Evolutionary conservation across 371 early-diverging fungal species (phyloP).

Genomic region (Agmasoma carcini): DNA sequence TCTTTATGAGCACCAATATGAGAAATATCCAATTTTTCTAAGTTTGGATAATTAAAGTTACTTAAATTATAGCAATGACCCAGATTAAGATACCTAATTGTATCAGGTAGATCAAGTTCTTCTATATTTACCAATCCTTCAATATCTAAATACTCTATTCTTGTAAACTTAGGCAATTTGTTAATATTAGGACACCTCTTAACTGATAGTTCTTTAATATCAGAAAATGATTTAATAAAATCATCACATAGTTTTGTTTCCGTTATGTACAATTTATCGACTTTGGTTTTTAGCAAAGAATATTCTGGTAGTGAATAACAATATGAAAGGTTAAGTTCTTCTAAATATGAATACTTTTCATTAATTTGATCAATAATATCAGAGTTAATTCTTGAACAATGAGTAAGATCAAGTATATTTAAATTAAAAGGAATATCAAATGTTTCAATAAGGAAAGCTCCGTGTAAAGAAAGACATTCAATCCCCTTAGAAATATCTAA

Average conservation of each 20-base stretch:
- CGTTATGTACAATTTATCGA: slow-evolving; percentile 3
- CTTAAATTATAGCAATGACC: slow-evolving; percentile 8
- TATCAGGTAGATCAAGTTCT: background rate
- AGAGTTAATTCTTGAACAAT: slow-evolving; percentile 31
- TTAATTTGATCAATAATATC: slow-evolving; percentile 24
- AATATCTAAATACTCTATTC: slow-evolving; percentile 16
- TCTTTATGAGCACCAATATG: background rate
- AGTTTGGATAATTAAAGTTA: background rate
- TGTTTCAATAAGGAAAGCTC: slow-evolving; percentile 23
- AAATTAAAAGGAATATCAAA: slow-evolving; percentile 7
- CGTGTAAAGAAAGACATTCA: slow-evolving; percentile 13
- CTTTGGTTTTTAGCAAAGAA: slow-evolving; percentile 1
- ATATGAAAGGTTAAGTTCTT: slow-evolving; percentile 22
- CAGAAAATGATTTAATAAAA: slow-evolving; percentile 6
- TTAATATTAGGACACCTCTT: background rate
- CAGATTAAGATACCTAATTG: slow-evolving; percentile 2
- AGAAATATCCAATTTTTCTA: slow-evolving; percentile 28
- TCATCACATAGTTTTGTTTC: slow-evolving; percentile 21
- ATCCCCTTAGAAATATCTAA: slow-evolving; percentile 1
- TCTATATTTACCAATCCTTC: slow-evolving; percentile 14
- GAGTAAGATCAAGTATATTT: slow-evolving; percentile 14
- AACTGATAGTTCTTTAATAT: background rate
- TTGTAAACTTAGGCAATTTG: slow-evolving; percentile 1
- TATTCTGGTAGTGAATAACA: slow-evolving; percentile 25
- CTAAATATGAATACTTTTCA: slow-evolving; percentile 6